Conservation (phyloP, 257 asterid genomes). For the Linaria vulgaris region DNA sequence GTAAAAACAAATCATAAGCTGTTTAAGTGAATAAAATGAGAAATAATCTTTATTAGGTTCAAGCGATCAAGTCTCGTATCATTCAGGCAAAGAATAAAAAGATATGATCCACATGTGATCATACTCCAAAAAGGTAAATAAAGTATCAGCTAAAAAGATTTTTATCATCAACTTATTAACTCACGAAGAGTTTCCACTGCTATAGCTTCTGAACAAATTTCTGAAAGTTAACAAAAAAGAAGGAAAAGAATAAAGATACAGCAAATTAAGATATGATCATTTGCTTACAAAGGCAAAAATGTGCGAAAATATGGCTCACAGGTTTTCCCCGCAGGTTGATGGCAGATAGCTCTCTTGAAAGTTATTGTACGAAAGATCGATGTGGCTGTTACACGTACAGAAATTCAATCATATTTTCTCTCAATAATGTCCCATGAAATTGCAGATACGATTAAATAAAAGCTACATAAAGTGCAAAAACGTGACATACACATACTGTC, state of each 20-base stretch:
- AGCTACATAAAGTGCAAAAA: no score
- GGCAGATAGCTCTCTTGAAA: constrained; percentile 38
- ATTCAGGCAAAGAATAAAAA: background rate
- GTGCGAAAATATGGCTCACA: constrained; percentile 34
- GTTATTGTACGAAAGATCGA: constrained; percentile 63
- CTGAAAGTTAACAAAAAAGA: constrained; percentile 34
- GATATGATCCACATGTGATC: background rate
- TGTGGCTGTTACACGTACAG: constrained; percentile 33
- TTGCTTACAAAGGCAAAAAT: background rate
- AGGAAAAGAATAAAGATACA: background rate
- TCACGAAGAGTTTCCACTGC: constrained; percentile 37
- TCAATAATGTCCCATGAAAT: background rate
- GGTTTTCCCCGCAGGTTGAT: constrained; percentile 40
- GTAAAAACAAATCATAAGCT: constrained; percentile 10
- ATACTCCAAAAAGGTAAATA: background rate
- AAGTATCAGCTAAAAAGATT: background rate
- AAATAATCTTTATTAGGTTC: constrained; percentile 30
- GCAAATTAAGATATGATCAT: background rate
- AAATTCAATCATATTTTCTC: constrained; percentile 8
- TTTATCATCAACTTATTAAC: constrained; percentile 14
- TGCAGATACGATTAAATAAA: background rate
- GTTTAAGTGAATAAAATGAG: constrained; percentile 17
- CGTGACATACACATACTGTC: constrained; percentile 47
- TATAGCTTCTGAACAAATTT: constrained; percentile 57
- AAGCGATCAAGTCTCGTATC: no score